Evolutionary conservation across 2,329 filamentous ascomycete genomes (phyloP), one percentile per base, ranked within the genome.

Genomic region (Neofusicoccum parvum): DNA sequence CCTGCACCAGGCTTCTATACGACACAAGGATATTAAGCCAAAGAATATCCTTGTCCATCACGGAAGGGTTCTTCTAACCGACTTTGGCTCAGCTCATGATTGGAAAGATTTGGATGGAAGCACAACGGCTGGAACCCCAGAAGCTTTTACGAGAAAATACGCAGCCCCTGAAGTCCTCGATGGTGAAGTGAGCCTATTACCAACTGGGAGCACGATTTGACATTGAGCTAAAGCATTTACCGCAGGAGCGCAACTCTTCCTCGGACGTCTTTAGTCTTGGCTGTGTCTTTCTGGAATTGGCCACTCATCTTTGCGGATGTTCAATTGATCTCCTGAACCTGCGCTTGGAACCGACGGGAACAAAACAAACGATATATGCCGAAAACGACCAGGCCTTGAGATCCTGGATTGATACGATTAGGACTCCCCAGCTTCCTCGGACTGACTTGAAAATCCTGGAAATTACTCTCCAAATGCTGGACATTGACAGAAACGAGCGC

Each of bases 11-110:
- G 45, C 69, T 12, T 67, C 67, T 1, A 67, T 76, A 23, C 67
- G 72, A 23, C 72, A 76, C 60, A 74, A 72, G 62, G 73, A 76
- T 60, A 73, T 77, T 60, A 76, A 75, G 50, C 72, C 74, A 17
- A 27, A 36, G 11, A 77, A 76, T 51, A 73, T 76, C 27, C 69
- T 76, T 10, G 67, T 75, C 23, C 23, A 71, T 46, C 10, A 59
- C 12, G 67, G 67, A 5, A 68, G 65, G 2, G 62, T 74, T 20
- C 48, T 73, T 2, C 67, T 75, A 27, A 68, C 73, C 6, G 73
- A 76, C 62, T 76, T 76, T 67, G 71, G 74, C 12, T 54, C 72
- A 10, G 69, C 68, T n/a, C 50, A 56, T 1, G 67, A 70, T 53
- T 73, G 65, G 64, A 41, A 41, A 17, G 64, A 68, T 14, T 17